phyloP scores from a whole-genome alignment of 305 asterid species.

The Plantago lanceolata region DNA sequence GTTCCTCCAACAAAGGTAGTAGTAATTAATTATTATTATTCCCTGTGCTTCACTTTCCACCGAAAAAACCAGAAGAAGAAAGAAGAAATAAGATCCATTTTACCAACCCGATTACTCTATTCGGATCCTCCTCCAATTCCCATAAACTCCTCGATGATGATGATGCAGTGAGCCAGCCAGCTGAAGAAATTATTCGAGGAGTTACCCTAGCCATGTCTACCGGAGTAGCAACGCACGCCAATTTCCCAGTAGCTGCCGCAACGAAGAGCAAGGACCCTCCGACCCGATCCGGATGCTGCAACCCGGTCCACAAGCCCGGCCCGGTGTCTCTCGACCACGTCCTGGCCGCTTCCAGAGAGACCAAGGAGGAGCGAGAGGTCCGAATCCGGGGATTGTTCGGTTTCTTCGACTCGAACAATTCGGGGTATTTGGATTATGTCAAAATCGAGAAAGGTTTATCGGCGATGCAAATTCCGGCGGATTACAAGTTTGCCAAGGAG shows the following conservation, averaged over 20 bases:
- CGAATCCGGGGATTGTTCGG: slow-evolving; percentile 69
- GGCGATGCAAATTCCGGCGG: slow-evolving; percentile 88
- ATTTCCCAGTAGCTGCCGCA: slow-evolving; percentile 14
- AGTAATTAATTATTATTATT: no score
- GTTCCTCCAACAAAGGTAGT: background rate
- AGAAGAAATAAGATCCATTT: background rate
- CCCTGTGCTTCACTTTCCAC: background rate
- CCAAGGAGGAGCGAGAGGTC: slow-evolving; percentile 73
- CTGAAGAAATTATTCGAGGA: background rate
- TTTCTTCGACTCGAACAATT: slow-evolving; percentile 67
- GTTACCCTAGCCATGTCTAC: background rate
- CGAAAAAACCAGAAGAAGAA: background rate
- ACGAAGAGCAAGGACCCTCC: slow-evolving; percentile 22
- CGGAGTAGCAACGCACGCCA: slow-evolving; percentile 18
- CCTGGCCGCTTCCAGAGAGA: slow-evolving; percentile 71
- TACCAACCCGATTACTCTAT: background rate
- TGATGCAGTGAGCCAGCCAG: background rate
- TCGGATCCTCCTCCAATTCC: background rate
- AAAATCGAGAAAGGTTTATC: slow-evolving; percentile 78
- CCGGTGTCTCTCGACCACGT: slow-evolving; percentile 90
- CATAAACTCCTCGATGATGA: background rate
- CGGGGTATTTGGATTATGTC: slow-evolving; percentile 67
- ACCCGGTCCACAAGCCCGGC: slow-evolving; percentile 70
- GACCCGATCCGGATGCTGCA: slow-evolving; percentile 4
- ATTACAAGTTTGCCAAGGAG: slow-evolving; percentile 97